Evolutionary conservation across 768 basidiomycete species (phyloP).

Genomic region (Candolleomyces efflorescens): DNA sequence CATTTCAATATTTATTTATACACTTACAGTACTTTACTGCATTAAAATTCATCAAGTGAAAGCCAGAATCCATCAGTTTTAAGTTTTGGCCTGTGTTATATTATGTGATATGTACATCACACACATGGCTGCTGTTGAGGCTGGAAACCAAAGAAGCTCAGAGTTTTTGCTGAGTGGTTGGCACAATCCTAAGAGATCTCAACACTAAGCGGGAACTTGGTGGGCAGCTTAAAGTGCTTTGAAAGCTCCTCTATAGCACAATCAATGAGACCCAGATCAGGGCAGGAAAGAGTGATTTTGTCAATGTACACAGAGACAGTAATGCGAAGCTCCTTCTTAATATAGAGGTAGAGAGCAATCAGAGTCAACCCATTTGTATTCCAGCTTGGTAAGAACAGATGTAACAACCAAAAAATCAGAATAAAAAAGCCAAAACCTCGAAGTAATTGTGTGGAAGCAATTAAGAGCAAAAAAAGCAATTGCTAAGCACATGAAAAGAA

Average conservation of each 20-base stretch:
- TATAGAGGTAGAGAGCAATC: conserved; percentile 22
- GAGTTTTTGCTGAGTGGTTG: too few relatives aligned
- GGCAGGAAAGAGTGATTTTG: conserved; percentile 14
- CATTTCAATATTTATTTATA: neutral
- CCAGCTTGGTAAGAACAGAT: conserved; percentile 16
- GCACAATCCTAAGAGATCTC: too few relatives aligned
- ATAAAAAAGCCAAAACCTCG: too few relatives aligned
- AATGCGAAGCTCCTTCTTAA: conserved; percentile 11
- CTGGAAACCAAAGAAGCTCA: too few relatives aligned
- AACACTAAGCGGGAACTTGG: too few relatives aligned
- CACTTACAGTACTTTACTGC: neutral
- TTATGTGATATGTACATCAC: neutral
- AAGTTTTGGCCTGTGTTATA: neutral
- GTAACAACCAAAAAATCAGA: conserved; percentile 8
- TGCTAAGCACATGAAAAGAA: too few relatives aligned
- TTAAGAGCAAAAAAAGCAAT: too few relatives aligned
- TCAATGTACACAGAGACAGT: conserved; percentile 27
- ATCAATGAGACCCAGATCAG: too few relatives aligned
- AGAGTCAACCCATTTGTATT: conserved; percentile 18
- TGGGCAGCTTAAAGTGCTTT: too few relatives aligned
- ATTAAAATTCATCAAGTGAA: neutral
- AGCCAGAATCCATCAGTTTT: neutral
- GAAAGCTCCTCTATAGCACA: too few relatives aligned
- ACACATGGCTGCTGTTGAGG: too few relatives aligned
- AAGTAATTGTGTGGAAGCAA: too few relatives aligned